A percentile compares a stretch with the other conserved stretches of the same genome.
These are phyloP conservation scores for Lactifluus subvellereus DNA, from an alignment of 768 basidiomycete species.

Conservation along the genomic window DNA sequence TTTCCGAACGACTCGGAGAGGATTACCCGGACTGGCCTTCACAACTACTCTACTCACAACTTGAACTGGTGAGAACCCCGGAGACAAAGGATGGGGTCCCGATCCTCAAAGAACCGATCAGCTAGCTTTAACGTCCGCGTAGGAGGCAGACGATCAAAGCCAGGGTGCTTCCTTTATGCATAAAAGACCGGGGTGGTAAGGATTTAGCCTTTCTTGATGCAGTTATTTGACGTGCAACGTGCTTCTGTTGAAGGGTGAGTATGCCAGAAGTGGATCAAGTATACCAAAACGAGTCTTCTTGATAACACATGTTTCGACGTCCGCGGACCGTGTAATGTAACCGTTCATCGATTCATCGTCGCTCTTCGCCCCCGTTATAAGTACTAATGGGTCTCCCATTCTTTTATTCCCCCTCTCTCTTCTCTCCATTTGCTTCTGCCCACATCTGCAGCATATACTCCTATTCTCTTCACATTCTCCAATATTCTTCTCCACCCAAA, in stretches of 20 bases:
- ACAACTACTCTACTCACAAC: not conserved
- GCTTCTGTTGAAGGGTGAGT: slow-evolving; percentile 15
- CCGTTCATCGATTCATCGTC: slow-evolving; percentile 22
- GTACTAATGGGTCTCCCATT: not conserved
- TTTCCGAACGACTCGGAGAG: slow-evolving; percentile 8
- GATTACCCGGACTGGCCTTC: not conserved
- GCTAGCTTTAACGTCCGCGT: slow-evolving; percentile 1
- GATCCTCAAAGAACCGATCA: not conserved
- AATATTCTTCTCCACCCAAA: slow-evolving; percentile 11
- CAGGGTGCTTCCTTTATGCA: slow-evolving; percentile 12
- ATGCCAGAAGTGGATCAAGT: slow-evolving; percentile 13
- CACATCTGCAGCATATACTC: slow-evolving; percentile 19
- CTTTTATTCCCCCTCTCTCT: not conserved
- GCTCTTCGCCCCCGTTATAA: slow-evolving; percentile 18
- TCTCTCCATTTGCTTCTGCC: not conserved
- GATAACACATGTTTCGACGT: slow-evolving; percentile 25
- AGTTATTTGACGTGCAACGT: slow-evolving; percentile 15
- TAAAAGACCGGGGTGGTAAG: slow-evolving; percentile 9
- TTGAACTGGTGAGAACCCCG: not conserved
- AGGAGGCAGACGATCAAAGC: slow-evolving; percentile 11
- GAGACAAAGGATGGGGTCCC: not conserved
- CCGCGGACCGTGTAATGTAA: slow-evolving; percentile 18
- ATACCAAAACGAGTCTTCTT: slow-evolving; percentile 11
- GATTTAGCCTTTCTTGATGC: slow-evolving; percentile 12
- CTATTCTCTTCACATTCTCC: slow-evolving; percentile 20